Evolutionary conservation across 2,329 filamentous ascomycete species (phyloP).

Genomic region (Anisogramma anomala): DNA sequence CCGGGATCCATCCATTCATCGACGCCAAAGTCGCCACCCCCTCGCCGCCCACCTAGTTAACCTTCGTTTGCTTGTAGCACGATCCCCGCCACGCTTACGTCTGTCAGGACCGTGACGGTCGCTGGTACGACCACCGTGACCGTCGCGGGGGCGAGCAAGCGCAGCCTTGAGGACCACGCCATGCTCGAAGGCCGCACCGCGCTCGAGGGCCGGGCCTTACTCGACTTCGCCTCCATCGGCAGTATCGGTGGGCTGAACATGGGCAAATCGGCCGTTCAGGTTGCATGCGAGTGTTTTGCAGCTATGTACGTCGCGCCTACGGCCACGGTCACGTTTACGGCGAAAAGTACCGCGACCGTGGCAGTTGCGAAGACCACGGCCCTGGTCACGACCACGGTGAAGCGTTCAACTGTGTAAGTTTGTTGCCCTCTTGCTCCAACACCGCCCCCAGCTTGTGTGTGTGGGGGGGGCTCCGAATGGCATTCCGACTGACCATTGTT

Average conservation of each 20-base stretch:
- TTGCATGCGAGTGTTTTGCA: conserved; percentile 5
- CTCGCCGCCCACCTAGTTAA: no score
- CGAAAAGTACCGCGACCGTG: neutral
- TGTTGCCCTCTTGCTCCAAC: no score
- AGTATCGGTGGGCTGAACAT: neutral
- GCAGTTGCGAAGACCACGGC: conserved; percentile 3
- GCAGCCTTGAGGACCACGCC: conserved; percentile 1
- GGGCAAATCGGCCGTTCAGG: neutral
- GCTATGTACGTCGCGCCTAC: conserved; percentile 1
- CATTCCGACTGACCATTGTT: no score
- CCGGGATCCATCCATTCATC: neutral
- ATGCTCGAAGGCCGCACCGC: no score
- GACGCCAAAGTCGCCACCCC: neutral
- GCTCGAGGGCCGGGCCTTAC: conserved; percentile 1
- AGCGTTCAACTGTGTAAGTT: conserved; percentile 1
- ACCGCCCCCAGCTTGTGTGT: neutral
- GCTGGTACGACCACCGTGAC: conserved; percentile 5
- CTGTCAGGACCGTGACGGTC: conserved; percentile 2
- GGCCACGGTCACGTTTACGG: neutral
- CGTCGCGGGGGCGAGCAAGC: conserved; percentile 4
- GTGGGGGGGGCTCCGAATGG: no score
- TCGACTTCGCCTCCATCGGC: conserved; percentile 6
- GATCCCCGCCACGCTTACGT: neutral
- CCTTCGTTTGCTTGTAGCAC: neutral
- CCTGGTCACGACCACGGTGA: neutral